phyloP scores from a whole-genome alignment of 2,329 filamentous ascomycete species.

The Epichloe coenophiala region DNA sequence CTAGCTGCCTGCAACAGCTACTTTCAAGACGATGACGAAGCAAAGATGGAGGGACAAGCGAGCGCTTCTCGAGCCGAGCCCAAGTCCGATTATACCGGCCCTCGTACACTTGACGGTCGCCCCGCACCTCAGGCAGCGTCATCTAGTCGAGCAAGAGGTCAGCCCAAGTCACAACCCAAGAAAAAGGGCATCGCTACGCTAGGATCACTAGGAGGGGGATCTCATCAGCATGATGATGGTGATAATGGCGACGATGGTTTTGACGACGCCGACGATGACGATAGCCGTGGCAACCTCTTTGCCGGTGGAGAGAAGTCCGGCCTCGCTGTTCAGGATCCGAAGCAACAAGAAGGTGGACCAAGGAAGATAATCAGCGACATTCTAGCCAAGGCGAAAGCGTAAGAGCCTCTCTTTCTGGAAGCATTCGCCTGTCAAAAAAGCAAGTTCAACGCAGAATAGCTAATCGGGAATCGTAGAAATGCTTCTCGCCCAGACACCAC shows the following conservation, averaged over 20 bases:
- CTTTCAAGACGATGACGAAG: conserved; percentile 44
- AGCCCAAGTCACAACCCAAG: conserved; percentile 30
- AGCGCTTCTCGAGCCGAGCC: conserved; percentile 10
- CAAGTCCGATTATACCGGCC: conserved; percentile 39
- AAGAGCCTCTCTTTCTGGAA: conserved; percentile 10
- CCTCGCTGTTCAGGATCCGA: conserved; percentile 51
- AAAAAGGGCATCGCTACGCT: conserved; percentile 51
- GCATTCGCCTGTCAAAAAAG: not conserved
- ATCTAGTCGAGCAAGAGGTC: conserved; percentile 18
- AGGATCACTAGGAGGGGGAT: conserved; percentile 37
- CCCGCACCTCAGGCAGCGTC: conserved; percentile 31
- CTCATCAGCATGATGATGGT: conserved; percentile 38
- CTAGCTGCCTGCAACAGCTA: conserved; percentile 47
- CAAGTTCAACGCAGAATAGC: not conserved
- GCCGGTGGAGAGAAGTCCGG: conserved; percentile 77
- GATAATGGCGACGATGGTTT: conserved; percentile 48
- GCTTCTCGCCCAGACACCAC: conserved; percentile 41
- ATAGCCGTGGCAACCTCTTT: conserved; percentile 56
- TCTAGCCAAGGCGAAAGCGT: conserved; percentile 50
- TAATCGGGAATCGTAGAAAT: conserved; percentile 35
- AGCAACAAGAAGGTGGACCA: conserved; percentile 29
- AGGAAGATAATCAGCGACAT: conserved; percentile 49
- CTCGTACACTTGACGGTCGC: conserved; percentile 48
- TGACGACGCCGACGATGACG: conserved; percentile 41
- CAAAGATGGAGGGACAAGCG: conserved; percentile 22